Base-by-base conservation (phyloP, 345 rosid species). In the Salix viminalis region DNA sequence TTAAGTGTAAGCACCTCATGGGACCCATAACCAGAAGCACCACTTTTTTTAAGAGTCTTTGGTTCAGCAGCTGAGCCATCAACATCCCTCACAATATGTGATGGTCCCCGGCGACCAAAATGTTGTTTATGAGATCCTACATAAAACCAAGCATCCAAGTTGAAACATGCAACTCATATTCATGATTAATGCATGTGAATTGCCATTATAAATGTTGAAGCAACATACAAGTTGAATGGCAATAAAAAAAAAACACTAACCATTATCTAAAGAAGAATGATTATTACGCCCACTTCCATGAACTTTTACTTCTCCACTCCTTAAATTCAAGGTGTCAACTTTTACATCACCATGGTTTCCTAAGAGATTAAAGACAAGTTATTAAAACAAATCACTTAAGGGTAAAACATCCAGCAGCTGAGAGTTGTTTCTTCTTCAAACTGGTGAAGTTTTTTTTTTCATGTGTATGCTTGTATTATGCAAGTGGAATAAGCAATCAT, bases 21-120 rank as follows among this genome's bases (percentile, higher is more conserved):
- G 52, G 88, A 80, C 76, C 83, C 89, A 46, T 88, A 75, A 77
- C 87, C 86, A 76, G 87, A 73, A 70, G 81, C 81, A 76, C 82
- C 88, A 70, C 79, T 71, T 87, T 87, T 90, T 80, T 89, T 89
- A 67, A 89, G 84, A 80, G 87, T 41, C 81, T 91, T 92, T 73
- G 87, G 85, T 61, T 91, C 48, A 42, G 66, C 77, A 23, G 74
- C 42, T 5, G 75, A 69, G 76, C 83, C 86, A 73, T 86, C 89
- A 62, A 52, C 64, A 58, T 86, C 88, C 77, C 82, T 86, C 70
- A 66, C 85, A 73, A 62, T 54, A 68, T 77, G 82, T 36, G 81
- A 73, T 16, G 78, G 74, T 76, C 82, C 90, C 62, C 86, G 84
- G 60, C 85, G 86, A 54, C 84, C 86, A 74, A 68, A 70, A 42